phyloP scores from a whole-genome alignment of 768 basidiomycete species.

The Gautieria morchelliformis region DNA sequence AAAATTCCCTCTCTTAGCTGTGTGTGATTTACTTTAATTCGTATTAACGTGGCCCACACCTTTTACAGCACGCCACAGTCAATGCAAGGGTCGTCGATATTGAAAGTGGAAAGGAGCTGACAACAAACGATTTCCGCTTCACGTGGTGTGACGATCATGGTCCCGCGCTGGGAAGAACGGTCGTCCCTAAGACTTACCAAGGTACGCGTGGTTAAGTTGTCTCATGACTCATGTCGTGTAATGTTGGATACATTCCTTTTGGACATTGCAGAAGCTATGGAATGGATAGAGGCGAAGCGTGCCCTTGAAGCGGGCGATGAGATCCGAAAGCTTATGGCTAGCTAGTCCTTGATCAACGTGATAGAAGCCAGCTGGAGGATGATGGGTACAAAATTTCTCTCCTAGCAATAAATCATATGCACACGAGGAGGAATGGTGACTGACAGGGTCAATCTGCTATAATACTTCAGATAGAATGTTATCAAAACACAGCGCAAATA shows the following conservation, averaged over 20 bases:
- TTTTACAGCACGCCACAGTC: conserved; percentile 55
- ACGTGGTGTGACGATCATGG: conserved; percentile 45
- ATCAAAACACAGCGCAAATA: no score
- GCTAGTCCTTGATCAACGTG: neutral
- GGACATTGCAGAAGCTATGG: conserved; percentile 58
- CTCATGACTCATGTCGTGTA: conserved; percentile 3
- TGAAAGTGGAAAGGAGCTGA: conserved; percentile 50
- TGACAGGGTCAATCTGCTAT: no score
- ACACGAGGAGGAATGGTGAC: no score
- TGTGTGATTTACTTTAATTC: conserved; percentile 25
- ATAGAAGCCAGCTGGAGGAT: no score
- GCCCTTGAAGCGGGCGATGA: conserved; percentile 62
- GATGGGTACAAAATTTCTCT: no score
- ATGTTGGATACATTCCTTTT: neutral
- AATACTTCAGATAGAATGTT: no score
- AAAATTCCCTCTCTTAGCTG: conserved; percentile 47
- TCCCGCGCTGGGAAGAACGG: conserved; percentile 29
- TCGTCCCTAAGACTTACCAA: conserved; percentile 64
- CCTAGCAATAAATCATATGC: no score
- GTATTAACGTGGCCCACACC: neutral
- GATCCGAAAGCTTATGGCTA: conserved; percentile 35
- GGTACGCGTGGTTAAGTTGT: conserved; percentile 31
- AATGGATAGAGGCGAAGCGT: conserved; percentile 71
- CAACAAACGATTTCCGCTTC: conserved; percentile 70
- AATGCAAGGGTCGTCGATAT: conserved; percentile 65